These are phyloP conservation scores for Cystoisospora suis DNA, from an alignment of 169 alveolate genomes.

Conservation along the genomic window DNA sequence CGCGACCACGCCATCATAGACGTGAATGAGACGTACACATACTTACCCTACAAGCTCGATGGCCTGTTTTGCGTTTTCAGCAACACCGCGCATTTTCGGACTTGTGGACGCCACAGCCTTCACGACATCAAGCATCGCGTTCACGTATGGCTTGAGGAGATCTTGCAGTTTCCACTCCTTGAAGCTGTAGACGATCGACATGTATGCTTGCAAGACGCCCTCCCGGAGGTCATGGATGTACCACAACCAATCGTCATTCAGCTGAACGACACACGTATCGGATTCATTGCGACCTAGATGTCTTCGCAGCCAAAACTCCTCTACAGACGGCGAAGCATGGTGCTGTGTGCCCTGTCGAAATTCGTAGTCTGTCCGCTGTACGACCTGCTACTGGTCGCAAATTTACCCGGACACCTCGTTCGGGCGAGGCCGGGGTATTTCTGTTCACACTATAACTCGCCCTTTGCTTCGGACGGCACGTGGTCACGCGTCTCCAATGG, in stretches of 20 bases:
- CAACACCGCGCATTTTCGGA: constrained; percentile 59
- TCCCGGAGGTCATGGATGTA: constrained; percentile 89
- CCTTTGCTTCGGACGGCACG: too few species aligned
- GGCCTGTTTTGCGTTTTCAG: constrained; percentile 62
- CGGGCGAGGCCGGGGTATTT: too few species aligned
- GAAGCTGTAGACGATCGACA: constrained; percentile 88
- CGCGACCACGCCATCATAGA: neutral
- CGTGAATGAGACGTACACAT: neutral
- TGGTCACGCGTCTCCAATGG: too few species aligned
- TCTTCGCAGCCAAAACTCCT: too few species aligned
- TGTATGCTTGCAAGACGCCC: constrained; percentile 85
- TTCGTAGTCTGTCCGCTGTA: too few species aligned
- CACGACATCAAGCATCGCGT: constrained; percentile 81
- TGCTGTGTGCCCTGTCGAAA: too few species aligned
- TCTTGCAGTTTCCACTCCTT: constrained; percentile 83
- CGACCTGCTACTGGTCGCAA: too few species aligned
- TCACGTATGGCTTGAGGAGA: constrained; percentile 79
- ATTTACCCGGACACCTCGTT: too few species aligned
- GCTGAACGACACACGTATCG: constrained; percentile 67
- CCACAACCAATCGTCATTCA: constrained; percentile 90
- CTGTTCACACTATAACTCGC: too few species aligned
- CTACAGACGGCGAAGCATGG: too few species aligned
- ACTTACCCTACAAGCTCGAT: constrained; percentile 61
- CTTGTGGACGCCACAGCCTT: constrained; percentile 77
- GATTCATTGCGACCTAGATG: too few species aligned